phyloP scores from a whole-genome alignment of 371 early-diverging fungal genomes.

The Rhizopus sp. region DNA sequence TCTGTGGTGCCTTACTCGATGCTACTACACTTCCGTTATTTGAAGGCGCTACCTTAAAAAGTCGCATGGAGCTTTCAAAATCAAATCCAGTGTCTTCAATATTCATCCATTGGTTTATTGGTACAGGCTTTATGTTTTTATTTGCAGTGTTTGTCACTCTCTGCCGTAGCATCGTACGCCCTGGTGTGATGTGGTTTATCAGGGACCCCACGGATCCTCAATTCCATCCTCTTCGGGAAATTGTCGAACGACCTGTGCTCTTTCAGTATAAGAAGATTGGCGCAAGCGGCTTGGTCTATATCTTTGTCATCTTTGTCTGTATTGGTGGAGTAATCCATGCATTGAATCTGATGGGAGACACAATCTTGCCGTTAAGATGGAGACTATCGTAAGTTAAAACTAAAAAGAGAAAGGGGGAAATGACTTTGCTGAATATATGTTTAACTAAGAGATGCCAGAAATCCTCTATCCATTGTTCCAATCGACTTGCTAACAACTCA shows the following conservation, averaged over 20 bases:
- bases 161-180: conserved; percentile 79
- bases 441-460: conserved; percentile 33
- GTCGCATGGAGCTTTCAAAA: conserved; percentile 54
- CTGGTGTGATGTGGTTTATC: conserved; percentile 95
- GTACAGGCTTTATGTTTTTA: conserved; percentile 90
- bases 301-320: conserved; percentile 65
- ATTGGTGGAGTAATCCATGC: conserved; percentile 60
- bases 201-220: conserved; percentile 94
- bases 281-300: conserved; percentile 78
- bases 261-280: conserved; percentile 80
- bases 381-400: conserved; percentile 38
- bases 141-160: conserved; percentile 80
- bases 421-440: neutral
- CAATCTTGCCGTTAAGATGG: conserved; percentile 56
- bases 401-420: neutral
- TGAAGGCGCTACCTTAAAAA: conserved; percentile 52
- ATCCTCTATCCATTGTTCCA: conserved; percentile 72
- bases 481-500: conserved; percentile 76
- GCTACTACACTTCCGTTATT: conserved; percentile 76
- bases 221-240: conserved; percentile 90
- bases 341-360: conserved; percentile 22
- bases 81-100: conserved; percentile 67
- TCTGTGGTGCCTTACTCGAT: conserved; percentile 83
- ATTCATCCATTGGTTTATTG: conserved; percentile 88
- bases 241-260: conserved; percentile 73